Percentiles rank a stretch among this genome's conserved stretches.
Conservation (phyloP, 83 land plant species). For the Isoetes engelmannii region DNA sequence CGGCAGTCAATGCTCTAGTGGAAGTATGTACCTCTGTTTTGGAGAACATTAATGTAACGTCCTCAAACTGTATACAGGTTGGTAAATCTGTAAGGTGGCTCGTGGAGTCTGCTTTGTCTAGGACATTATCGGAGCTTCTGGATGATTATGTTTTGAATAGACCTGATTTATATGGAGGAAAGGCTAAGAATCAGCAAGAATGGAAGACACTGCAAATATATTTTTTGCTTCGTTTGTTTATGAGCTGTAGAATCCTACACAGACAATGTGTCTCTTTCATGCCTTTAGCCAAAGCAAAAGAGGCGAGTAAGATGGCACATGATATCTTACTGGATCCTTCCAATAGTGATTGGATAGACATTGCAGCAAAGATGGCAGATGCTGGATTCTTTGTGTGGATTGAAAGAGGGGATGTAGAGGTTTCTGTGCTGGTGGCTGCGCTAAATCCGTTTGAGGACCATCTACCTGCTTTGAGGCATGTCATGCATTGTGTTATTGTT, state of each 20-base stretch:
- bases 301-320: not conserved
- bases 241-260: not conserved
- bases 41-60: not conserved
- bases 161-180: not conserved
- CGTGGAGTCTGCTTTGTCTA: not conserved
- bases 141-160: constrained; percentile 5
- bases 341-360: no score
- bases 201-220: no score
- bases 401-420: no score
- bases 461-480: no score
- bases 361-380: no score
- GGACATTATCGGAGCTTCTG: not conserved
- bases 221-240: constrained; percentile 6
- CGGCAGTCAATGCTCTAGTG: not conserved
- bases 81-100: not conserved
- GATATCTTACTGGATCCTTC: no score
- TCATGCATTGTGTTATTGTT: no score
- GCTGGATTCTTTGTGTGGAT: no score
- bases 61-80: constrained; percentile 8
- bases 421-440: no score
- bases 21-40: not conserved
- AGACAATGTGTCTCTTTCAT: constrained; percentile 8
- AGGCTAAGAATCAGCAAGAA: not conserved
- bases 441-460: no score
- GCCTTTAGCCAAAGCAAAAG: constrained; percentile 4